Evolutionary conservation across 1,284 basidiomycete genomes (phyloP).

Genomic region (Ganoderma lucidum): DNA sequence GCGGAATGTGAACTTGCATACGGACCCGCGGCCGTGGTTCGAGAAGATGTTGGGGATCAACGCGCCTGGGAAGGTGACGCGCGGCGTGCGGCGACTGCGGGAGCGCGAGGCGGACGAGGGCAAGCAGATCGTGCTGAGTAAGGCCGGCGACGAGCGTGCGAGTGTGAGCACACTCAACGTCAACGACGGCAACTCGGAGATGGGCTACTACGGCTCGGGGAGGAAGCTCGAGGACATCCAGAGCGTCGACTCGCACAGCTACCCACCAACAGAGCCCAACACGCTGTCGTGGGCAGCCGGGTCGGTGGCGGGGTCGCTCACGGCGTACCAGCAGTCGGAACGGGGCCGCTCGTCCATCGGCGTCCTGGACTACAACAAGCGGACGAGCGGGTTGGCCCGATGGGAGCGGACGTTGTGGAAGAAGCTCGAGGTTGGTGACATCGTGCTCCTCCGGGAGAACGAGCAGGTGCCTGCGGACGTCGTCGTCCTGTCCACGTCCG

Average conservation of each 20-base stretch:
- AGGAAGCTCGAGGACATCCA: conserved; percentile 72
- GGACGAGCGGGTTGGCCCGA: conserved; percentile 73
- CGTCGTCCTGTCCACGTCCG: conserved; percentile 88
- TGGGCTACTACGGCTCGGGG: conserved; percentile 48
- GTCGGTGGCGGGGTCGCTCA: conserved; percentile 39
- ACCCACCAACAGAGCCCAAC: conserved; percentile 53
- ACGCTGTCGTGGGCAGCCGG: conserved; percentile 36
- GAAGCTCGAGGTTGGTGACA: conserved; percentile 97
- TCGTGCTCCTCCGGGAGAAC: conserved; percentile 90
- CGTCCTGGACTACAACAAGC: conserved; percentile 82
- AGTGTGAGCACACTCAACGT: conserved; percentile 48
- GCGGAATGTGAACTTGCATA: conserved; percentile 90
- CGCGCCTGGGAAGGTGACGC: conserved; percentile 78
- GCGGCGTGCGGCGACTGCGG: conserved; percentile 86
- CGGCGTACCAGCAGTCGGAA: conserved; percentile 62
- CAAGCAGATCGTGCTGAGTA: conserved; percentile 69
- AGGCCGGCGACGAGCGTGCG: conserved; percentile 49
- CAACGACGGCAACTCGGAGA: conserved; percentile 52
- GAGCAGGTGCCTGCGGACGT: conserved; percentile 98
- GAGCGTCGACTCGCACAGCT: conserved; percentile 70
- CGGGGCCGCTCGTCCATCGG: conserved; percentile 64
- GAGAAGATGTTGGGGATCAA: conserved; percentile 77
- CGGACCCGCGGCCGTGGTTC: conserved; percentile 79
- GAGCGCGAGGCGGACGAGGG: conserved; percentile 81
- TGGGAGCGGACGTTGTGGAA: conserved; percentile 99